phyloP scores from a whole-genome alignment of 331 rosid species.

The Acacia pycnantha region DNA sequence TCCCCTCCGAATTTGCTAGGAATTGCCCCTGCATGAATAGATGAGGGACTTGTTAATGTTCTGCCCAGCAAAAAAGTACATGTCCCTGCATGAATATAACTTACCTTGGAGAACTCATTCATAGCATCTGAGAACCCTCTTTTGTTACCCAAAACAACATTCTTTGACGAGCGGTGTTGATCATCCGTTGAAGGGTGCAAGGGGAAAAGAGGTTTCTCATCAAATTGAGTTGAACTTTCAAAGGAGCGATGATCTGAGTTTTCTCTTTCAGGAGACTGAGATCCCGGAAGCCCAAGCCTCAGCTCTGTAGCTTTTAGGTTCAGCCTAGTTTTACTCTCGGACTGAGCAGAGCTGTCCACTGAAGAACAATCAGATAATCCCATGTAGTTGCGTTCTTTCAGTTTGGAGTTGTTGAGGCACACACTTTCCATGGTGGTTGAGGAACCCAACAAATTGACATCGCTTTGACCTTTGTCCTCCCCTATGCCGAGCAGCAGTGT shows the following conservation, averaged over 20 bases:
- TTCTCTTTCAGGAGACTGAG: conserved; percentile 67
- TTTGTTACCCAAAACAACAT: conserved; percentile 67
- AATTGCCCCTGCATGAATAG: conserved; percentile 59
- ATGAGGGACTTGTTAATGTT: conserved; percentile 13
- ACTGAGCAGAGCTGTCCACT: conserved; percentile 55
- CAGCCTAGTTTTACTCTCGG: conserved; percentile 50
- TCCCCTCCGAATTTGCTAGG: conserved; percentile 38
- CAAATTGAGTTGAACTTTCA: conserved; percentile 50
- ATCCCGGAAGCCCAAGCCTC: conserved; percentile 91
- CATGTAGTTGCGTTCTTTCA: conserved; percentile 79
- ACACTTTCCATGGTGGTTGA: conserved; percentile 52
- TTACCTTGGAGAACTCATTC: conserved; percentile 73
- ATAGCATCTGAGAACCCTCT: conserved; percentile 88
- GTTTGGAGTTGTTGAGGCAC: conserved; percentile 40
- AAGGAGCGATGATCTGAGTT: conserved; percentile 42
- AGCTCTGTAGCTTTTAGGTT: conserved; percentile 86
- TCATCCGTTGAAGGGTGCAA: conserved; percentile 58
- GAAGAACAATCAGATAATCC: conserved; percentile 76
- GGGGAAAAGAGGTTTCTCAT: conserved; percentile 70
- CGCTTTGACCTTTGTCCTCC: conserved; percentile 65
- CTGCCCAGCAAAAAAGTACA: neutral
- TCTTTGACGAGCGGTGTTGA: conserved; percentile 48
- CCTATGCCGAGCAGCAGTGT: conserved; percentile 50
- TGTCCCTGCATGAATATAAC: conserved; percentile 28
- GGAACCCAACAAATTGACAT: conserved; percentile 63